phyloP scores from a whole-genome alignment of 73 alveolate genomes.

The Durusdinium trenchii region DNA sequence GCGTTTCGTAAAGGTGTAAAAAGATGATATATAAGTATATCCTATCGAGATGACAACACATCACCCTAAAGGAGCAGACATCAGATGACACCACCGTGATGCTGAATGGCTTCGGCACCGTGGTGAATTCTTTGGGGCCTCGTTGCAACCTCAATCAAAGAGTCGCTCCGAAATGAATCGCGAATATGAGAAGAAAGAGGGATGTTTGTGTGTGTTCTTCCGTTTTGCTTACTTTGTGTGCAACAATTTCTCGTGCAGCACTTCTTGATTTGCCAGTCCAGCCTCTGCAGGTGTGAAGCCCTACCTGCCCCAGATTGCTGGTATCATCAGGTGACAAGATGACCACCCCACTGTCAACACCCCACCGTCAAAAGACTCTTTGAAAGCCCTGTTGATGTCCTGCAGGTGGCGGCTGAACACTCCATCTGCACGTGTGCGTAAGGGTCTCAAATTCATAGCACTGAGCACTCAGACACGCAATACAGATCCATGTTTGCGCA shows the following conservation, averaged over 20 bases:
- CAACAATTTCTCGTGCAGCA: no score
- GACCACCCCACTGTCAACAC: no score
- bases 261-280: neutral
- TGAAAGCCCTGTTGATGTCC: neutral
- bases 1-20: no score
- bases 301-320: slow-evolving; percentile 99
- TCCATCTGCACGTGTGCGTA: slow-evolving; percentile 99
- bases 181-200: no score
- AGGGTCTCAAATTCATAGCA: neutral
- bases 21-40: no score
- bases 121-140: slow-evolving; percentile 99
- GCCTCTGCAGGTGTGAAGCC: slow-evolving; percentile 96
- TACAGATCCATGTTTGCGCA: no score
- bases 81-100: slow-evolving; percentile 99
- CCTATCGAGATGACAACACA: no score
- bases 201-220: no score
- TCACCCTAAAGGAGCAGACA: slow-evolving; percentile 57
- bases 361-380: no score
- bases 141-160: slow-evolving; percentile 97
- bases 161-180: no score
- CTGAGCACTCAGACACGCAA: neutral
- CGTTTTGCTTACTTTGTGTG: no score
- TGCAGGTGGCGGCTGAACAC: slow-evolving; percentile 99
- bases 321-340: slow-evolving; percentile 97
- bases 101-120: slow-evolving; percentile 99